phyloP scores from a whole-genome alignment of 352 stramenopile species.

The Pythium biforme region DNA sequence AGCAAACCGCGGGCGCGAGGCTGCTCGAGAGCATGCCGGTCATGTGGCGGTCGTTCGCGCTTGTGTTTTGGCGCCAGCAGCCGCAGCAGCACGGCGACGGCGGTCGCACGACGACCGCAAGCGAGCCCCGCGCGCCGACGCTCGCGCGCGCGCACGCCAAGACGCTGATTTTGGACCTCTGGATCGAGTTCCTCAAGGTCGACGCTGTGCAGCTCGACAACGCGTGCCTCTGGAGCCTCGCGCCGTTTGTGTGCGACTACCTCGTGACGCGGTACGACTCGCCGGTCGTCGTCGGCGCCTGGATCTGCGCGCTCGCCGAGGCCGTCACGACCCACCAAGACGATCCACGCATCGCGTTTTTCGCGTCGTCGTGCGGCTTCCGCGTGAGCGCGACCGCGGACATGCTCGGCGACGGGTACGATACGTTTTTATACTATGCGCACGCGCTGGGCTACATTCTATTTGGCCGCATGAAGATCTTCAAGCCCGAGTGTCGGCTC shows the following conservation, averaged over 20 bases:
- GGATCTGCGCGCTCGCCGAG: slow-evolving; percentile 51
- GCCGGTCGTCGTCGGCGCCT: slow-evolving; percentile 44
- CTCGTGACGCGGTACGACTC: slow-evolving; percentile 56
- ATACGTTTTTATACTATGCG: slow-evolving; percentile 69
- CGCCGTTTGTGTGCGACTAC: slow-evolving; percentile 74
- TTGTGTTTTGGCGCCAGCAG: slow-evolving; percentile 25
- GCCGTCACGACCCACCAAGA: slow-evolving; percentile 39
- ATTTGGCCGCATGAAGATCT: slow-evolving; percentile 73
- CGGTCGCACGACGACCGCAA: not conserved
- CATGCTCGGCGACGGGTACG: slow-evolving; percentile 32
- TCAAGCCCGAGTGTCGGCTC: slow-evolving; percentile 50
- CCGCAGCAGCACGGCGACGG: not conserved
- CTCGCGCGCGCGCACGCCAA: slow-evolving; percentile 35
- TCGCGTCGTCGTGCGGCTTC: slow-evolving; percentile 44
- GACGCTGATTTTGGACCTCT: slow-evolving; percentile 64
- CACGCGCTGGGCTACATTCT: slow-evolving; percentile 64
- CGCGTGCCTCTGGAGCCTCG: slow-evolving; percentile 44
- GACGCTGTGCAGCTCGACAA: slow-evolving; percentile 64
- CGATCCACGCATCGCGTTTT: slow-evolving; percentile 65
- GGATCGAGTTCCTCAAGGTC: slow-evolving; percentile 72
- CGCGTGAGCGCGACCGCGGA: not conserved
- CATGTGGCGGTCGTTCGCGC: slow-evolving; percentile 25
- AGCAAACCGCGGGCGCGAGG: not conserved
- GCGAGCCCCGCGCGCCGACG: slow-evolving; percentile 11
- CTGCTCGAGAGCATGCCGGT: slow-evolving; percentile 21